Evolutionary conservation across 1,284 basidiomycete genomes (phyloP), one percentile per base, ranked within the genome.

Genomic region (Amylostereum areolatum): DNA sequence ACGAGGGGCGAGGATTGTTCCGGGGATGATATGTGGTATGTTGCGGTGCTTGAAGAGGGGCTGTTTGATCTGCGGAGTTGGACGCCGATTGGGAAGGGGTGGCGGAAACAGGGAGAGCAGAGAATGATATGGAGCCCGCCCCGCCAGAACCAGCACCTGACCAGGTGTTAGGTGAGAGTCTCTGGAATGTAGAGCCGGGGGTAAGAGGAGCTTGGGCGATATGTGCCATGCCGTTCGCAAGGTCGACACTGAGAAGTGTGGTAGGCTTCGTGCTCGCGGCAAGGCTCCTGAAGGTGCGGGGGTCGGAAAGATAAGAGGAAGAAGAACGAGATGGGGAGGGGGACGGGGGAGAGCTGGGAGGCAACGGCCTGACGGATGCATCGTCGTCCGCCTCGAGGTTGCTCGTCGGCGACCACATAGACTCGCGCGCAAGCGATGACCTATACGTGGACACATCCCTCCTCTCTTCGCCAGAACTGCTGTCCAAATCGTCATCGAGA

Each of bases 191-290:
- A 7, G 76, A 68, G 18, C 69, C 65, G 2, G 81, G 78, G 10
- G 82, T 81, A 24, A 75, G 72, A 33, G 85, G 85, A 6, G 83
- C 87, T 62, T 95, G 89, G 3, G 93, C 93, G 56, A 97, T 97
- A 67, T 94, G 93, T 6, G 85, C 94, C 73, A 92, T 85, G 11
- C 86, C 82, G 52, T 80, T 82, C 5, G 81, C 78, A 12, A 92
- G 69, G 60, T 97, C 94, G 52, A 96, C 80, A 57, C 89, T 93
- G 40, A 97, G 77, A 28, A 97, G 68, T 0, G 95, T 98, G 2
- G 95, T 98, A 2, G 93, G 95, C 66, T 97, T 97, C 4, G 95
- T 98, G 61, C 90, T 92, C 0, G 92, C 89, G 25, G 89, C 80
- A 58, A 88, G 84, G 61, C 85, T 90, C 61, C 77, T 74, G 69